Evolutionary conservation across 2,329 filamentous ascomycete species (phyloP).

Genomic region (Pseudocercospora vitis): DNA sequence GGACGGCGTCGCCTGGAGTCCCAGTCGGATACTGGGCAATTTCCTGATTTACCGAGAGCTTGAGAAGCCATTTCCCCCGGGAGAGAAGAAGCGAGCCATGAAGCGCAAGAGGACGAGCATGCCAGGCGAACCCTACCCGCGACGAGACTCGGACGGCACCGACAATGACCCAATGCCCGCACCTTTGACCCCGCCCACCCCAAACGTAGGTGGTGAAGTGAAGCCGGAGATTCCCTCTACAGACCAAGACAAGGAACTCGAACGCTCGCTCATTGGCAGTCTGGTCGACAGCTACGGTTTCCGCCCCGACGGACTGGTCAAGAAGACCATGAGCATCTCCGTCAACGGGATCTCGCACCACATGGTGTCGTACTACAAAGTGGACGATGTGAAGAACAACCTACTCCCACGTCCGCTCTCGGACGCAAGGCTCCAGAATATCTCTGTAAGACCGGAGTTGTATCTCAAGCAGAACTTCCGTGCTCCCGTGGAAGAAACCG

Average conservation of each 20-base stretch:
- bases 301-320: constrained; percentile 77
- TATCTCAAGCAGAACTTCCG: constrained; percentile 44
- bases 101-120: constrained; percentile 62
- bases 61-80: constrained; percentile 72
- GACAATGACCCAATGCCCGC: constrained; percentile 31
- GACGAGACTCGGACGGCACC: constrained; percentile 37
- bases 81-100: constrained; percentile 81
- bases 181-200: constrained; percentile 38
- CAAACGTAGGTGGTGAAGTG: constrained; percentile 29
- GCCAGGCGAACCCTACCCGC: constrained; percentile 55
- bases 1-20: constrained; percentile 87
- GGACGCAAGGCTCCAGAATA: constrained; percentile 46
- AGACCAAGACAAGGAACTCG: constrained; percentile 48
- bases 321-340: constrained; percentile 86
- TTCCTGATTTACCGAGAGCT: constrained; percentile 85
- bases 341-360: constrained; percentile 76
- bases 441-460: constrained; percentile 39
- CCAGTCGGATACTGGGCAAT: constrained; percentile 79
- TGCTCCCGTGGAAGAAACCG: constrained; percentile 40
- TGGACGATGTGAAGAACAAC: constrained; percentile 72
- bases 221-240: constrained; percentile 33
- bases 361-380: constrained; percentile 83
- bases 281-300: constrained; percentile 88
- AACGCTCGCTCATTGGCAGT: constrained; percentile 71
- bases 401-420: constrained; percentile 59